Conservation (phyloP, 2,329 filamentous ascomycete species). For the Fusarium avenaceum region DNA sequence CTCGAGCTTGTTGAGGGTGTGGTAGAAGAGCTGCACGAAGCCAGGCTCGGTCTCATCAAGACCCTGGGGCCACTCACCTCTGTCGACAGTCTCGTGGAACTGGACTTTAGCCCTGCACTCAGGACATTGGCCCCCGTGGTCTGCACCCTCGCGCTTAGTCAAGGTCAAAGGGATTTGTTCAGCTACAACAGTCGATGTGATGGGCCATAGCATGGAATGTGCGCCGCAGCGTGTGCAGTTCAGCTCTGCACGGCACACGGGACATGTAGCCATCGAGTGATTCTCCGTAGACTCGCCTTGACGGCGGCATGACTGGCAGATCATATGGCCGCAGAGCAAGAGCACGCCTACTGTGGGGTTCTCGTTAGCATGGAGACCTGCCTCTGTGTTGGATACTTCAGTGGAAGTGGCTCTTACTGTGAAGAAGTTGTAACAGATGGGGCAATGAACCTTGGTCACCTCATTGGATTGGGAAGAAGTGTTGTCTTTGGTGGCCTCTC, state of each 20-base stretch:
- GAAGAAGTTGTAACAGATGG: constrained; percentile 37
- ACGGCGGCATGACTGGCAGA: constrained; percentile 36
- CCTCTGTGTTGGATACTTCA: neutral
- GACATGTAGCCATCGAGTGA: constrained; percentile 1
- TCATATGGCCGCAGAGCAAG: constrained; percentile 44
- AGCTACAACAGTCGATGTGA: neutral
- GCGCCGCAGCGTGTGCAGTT: constrained; percentile 14
- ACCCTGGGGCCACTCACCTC: constrained; percentile 19
- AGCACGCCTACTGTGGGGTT: constrained; percentile 3
- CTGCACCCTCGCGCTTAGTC: constrained; percentile 7
- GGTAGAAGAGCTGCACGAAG: constrained; percentile 37
- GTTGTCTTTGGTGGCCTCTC: neutral
- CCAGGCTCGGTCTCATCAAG: constrained; percentile 22
- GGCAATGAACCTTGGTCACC: constrained; percentile 16
- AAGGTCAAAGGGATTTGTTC: neutral
- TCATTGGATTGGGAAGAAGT: neutral
- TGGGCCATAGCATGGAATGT: rapidly evolving
- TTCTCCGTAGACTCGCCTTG: neutral
- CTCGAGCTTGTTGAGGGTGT: constrained; percentile 23
- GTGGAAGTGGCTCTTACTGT: constrained; percentile 16
- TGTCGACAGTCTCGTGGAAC: constrained; percentile 12
- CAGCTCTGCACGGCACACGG: constrained; percentile 23
- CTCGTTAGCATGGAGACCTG: rapidly evolving
- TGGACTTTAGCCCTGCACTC: constrained; percentile 22
- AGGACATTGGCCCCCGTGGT: constrained; percentile 10